Conservation (phyloP, 208 protist species). For the Crithidia expoeki region DNA sequence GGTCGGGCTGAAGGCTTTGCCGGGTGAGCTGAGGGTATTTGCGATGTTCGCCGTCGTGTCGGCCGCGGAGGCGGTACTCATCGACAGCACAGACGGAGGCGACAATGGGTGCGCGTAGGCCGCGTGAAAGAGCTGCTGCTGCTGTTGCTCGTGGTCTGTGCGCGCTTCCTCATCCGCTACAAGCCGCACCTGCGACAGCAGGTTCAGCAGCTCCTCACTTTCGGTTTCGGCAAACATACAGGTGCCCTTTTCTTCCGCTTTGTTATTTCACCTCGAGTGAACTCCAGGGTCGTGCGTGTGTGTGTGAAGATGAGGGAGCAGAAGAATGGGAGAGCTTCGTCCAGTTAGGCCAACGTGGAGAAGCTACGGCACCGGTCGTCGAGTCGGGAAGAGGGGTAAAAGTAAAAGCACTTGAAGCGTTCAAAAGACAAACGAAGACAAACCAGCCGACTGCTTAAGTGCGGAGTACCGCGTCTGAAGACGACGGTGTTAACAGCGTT, state of each 20-base stretch:
- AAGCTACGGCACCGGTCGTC: no score
- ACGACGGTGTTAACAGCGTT: no score
- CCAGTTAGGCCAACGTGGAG: no score
- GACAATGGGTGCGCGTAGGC: not conserved
- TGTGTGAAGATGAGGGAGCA: no score
- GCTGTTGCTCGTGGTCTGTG: conserved; percentile 5
- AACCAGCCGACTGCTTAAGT: no score
- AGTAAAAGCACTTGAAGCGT: no score
- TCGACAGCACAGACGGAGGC: not conserved
- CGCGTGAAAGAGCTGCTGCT: not conserved
- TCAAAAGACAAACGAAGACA: no score
- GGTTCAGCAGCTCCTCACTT: conserved; percentile 37
- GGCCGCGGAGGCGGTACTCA: not conserved
- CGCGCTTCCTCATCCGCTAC: conserved; percentile 25
- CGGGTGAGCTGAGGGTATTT: not conserved
- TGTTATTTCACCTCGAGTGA: not conserved
- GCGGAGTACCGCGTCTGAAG: no score
- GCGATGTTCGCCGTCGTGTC: not conserved
- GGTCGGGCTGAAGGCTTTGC: not conserved
- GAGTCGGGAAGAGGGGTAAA: no score
- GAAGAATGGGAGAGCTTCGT: no score
- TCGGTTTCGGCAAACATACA: conserved; percentile 36
- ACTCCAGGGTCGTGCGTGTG: no score
- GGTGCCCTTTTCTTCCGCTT: not conserved
- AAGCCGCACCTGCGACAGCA: conserved; percentile 35